Base-by-base conservation (phyloP, 257 asterid species). In the Nicotiana undulata region DNA sequence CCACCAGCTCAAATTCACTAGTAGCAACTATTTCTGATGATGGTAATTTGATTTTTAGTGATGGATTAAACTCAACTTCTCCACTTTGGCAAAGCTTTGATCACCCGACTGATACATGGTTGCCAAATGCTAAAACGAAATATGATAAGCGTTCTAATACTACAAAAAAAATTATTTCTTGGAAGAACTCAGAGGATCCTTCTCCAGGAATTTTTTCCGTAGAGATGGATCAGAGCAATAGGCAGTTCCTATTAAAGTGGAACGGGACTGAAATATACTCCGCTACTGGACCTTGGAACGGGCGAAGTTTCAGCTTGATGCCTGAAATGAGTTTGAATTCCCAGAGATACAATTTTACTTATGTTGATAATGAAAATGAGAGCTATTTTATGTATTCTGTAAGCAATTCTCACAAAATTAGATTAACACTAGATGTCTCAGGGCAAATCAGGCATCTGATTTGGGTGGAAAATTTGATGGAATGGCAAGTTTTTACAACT, bases 321-420 rank as follows among this genome's bases (percentile, higher is more conserved):
- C 87, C 94, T 53, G 91, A 89, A 51, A 88, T 90, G 90, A 82
- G 87, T 49, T 78, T 83, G 84, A 86, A 88, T 83, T 81, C 81
- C 65, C 32, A 44, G 9, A 84, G 79, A 20, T 90, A 79, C 55
- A 82, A 88, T 37, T 90, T 88, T 51, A 82, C 83, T 76, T 90
- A 75, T 72, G 28, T 82, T 6, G 60, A 90, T 66, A 79, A 81
- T n/a, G 64, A 5, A 1, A 44, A 87, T 16, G 91, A 88, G 86
- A 83, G 83, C 61, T 90, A 87, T 76, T 90, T 88, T 90, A 88
- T 89, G 0, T 90, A 87, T 77, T 84, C 88, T 6, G 85, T 87
- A 4, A 81, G 84, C 46, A 75, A 83, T 58, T 84, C 90, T 3
- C 15, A 83, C 9, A 66, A 84, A 72, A 85, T 90, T 0, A 82